Evolutionary conservation across 495 filamentous ascomycete genomes (phyloP), one percentile per base, ranked within the genome.

Genomic region (Immersiella caudata): DNA sequence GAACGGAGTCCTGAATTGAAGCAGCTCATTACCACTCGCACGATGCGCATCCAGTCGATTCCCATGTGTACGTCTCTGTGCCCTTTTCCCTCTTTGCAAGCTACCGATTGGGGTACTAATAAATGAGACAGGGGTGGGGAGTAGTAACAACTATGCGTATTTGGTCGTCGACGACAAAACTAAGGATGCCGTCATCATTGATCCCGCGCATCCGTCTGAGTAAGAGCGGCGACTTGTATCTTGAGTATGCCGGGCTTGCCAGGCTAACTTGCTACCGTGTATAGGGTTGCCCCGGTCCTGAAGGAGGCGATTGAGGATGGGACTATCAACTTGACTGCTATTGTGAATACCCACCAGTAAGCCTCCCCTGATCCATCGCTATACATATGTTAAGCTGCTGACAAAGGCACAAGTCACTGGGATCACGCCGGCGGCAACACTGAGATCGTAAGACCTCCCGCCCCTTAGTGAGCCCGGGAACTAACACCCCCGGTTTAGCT

Each of bases 331-430:
- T 81, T 99, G 22, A 93, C 84, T 2, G 91, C 88, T 9, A 96
- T 99, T 76, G 88, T 98, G 65, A 99, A 98, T 71, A 99, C 95
- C 1, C 95, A 99, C 72, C 96, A 98, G 94, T 97, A 82, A 76
- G 90, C 76, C 25, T 25, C 33, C 56, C 26, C 57, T 0, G 9
- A 58, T 33, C 25, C 36, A 21, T 55, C 26, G 14, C 25, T 14
- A 49, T 4, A 5, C 16, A 8, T 12, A 16, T 22, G 25, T 36
- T 5, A 59, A 59, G 25, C 26, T 11, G 55, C 67, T 16, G 50
- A 29, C 33, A 21, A 8, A 27, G 67, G 5, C 40, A 12, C 33
- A 6, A 97, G 94, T 75, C 95, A 99, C 77, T 89, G 90, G 85
- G 95, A 99, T 71, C 95, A 99, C 80, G 90, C 95, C 14, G 95